Percentiles rank a stretch among this genome's conserved stretches.
These are phyloP conservation scores for Phytophthora niederhauseri DNA, from an alignment of 352 stramenopile species.

Conservation along the genomic window DNA sequence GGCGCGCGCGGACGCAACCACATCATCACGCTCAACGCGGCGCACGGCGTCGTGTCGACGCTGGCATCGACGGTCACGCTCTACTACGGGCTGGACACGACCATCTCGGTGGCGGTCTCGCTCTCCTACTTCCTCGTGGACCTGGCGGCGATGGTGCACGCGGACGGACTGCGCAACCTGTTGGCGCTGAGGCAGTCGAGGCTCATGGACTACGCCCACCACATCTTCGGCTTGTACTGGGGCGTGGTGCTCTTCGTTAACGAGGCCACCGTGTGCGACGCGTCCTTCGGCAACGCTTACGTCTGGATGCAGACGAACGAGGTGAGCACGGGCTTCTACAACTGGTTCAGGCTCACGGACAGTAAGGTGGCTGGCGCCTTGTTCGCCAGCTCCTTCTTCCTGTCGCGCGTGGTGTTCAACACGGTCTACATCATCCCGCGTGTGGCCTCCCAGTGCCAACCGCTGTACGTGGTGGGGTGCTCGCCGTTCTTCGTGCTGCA, in stretches of 20 bases:
- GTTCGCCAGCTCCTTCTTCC: constrained; percentile 70
- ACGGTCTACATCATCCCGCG: constrained; percentile 65
- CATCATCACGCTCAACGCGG: constrained; percentile 73
- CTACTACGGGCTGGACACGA: constrained; percentile 49
- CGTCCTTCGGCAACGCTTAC: constrained; percentile 68
- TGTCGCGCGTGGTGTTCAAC: constrained; percentile 76
- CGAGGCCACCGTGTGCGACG: constrained; percentile 57
- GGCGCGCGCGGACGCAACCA: constrained; percentile 58
- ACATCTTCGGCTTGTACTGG: constrained; percentile 72
- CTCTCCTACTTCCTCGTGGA: constrained; percentile 79
- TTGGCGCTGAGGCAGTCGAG: constrained; percentile 47
- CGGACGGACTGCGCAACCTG: constrained; percentile 50
- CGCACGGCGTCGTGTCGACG: constrained; percentile 71
- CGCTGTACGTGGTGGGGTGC: constrained; percentile 57
- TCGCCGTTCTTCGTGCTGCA: constrained; percentile 76
- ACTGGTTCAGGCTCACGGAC: constrained; percentile 78
- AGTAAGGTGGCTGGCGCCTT: constrained; percentile 55
- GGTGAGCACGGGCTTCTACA: constrained; percentile 83
- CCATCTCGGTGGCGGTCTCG: constrained; percentile 63
- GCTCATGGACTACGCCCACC: constrained; percentile 77
- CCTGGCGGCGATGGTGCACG: constrained; percentile 61
- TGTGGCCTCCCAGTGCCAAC: constrained; percentile 48
- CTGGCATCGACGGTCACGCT: constrained; percentile 51
- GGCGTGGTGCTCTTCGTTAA: constrained; percentile 64
- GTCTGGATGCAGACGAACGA: constrained; percentile 89